phyloP scores from a whole-genome alignment of 768 basidiomycete genomes.

The Rhodotorula kratochvilovae region DNA sequence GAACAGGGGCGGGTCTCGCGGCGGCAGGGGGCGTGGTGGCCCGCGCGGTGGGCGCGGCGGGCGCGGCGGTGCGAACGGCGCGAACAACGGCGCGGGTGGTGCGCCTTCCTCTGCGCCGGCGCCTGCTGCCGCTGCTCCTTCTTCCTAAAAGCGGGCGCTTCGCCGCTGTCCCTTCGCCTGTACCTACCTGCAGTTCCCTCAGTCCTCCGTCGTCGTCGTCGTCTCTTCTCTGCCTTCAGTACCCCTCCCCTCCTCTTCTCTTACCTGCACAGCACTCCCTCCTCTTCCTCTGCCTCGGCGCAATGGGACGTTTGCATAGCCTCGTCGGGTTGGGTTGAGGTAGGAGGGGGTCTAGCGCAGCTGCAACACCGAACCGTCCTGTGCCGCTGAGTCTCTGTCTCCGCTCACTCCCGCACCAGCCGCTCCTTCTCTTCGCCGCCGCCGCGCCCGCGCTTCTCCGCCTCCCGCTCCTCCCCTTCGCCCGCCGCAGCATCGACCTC shows the following conservation, averaged over 20 bases:
- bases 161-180: too few species aligned
- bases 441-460: neutral
- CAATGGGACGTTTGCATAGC: neutral
- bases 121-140: too few species aligned
- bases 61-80: neutral
- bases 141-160: too few species aligned
- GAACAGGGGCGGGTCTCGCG: neutral
- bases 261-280: neutral
- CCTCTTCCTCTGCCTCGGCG: neutral
- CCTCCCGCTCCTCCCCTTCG: neutral
- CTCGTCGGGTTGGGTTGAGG: neutral
- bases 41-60: neutral
- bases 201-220: neutral
- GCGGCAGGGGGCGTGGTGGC: neutral
- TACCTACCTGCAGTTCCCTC: neutral
- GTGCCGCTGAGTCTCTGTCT: too few species aligned
- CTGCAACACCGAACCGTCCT: too few species aligned
- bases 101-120: neutral
- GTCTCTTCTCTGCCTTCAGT: too few species aligned
- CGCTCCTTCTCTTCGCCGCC: neutral
- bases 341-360: neutral
- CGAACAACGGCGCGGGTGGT: neutral
- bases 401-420: neutral
- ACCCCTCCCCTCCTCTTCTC: neutral
- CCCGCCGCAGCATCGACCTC: conserved; percentile 2